Evolutionary conservation across 2,329 filamentous ascomycete genomes (phyloP).

Genomic region (Penicillium sp.): DNA sequence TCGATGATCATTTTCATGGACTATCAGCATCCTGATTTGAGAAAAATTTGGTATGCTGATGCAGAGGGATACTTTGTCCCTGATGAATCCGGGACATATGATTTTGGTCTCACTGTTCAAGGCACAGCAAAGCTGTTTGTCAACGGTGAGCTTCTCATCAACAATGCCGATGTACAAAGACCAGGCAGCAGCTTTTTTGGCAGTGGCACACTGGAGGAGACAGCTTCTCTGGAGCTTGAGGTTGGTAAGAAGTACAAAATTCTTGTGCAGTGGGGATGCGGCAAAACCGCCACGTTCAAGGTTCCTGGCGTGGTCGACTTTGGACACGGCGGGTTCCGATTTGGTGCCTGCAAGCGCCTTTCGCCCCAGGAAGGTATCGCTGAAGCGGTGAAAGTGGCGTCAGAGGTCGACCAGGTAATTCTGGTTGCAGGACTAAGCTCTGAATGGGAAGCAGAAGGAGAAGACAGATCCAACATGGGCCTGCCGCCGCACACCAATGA

Average conservation of each 20-base stretch:
- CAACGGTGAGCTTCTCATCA: constrained; percentile 63
- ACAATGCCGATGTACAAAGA: constrained; percentile 66
- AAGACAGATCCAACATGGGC: constrained; percentile 60
- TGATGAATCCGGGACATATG: constrained; percentile 62
- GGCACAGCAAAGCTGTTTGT: constrained; percentile 67
- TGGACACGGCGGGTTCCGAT: constrained; percentile 62
- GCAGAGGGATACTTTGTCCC: constrained; percentile 63
- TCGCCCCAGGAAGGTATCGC: constrained; percentile 63
- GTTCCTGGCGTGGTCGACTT: constrained; percentile 52
- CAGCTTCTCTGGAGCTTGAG: constrained; percentile 59
- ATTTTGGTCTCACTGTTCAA: constrained; percentile 67
- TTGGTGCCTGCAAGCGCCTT: constrained; percentile 64
- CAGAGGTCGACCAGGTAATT: constrained; percentile 73
- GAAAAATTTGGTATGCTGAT: constrained; percentile 59
- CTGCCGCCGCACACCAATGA: constrained; percentile 58
- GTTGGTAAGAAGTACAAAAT: constrained; percentile 62
- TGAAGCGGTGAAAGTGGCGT: constrained; percentile 68
- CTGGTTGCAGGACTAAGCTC: constrained; percentile 76
- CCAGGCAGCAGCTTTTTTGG: constrained; percentile 68
- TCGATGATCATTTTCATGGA: constrained; percentile 54
- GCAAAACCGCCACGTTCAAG: constrained; percentile 62
- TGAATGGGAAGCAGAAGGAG: constrained; percentile 80
- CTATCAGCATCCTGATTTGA: constrained; percentile 58
- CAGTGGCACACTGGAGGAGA: constrained; percentile 65
- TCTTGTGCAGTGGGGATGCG: constrained; percentile 62